These are phyloP conservation scores for Chaetomiaceae sp. DNA, from an alignment of 2,329 filamentous ascomycete species.

Conservation along the genomic window DNA sequence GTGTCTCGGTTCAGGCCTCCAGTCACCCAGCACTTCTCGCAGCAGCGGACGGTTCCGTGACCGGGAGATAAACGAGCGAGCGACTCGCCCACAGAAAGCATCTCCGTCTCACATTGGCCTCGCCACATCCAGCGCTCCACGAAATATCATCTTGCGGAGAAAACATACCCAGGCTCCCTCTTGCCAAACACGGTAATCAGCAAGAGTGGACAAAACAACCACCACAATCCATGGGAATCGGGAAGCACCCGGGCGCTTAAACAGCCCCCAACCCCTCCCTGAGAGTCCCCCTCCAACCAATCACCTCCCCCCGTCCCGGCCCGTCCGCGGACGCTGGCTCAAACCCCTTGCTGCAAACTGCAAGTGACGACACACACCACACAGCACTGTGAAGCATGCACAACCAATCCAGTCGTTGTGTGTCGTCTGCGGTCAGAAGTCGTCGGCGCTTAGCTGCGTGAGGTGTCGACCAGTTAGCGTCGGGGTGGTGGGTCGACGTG, in stretches of 20 bases:
- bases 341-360: not conserved
- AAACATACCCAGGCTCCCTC: not conserved
- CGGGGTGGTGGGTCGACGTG: not conserved
- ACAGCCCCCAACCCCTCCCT: not conserved
- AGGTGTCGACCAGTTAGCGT: not conserved
- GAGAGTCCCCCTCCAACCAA: not conserved
- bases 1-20: no score
- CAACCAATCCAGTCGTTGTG: not conserved
- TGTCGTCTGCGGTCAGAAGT: no score
- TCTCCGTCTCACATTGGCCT: no score
- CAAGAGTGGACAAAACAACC: not conserved
- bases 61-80: no score
- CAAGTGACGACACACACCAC: constrained; percentile 8
- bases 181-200: not conserved
- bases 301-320: not conserved
- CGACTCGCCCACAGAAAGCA: no score
- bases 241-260: constrained; percentile 6
- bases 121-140: no score
- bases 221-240: no score
- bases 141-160: no score
- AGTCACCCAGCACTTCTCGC: no score
- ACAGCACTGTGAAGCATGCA: no score
- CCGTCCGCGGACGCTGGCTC: not conserved
- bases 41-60: no score
- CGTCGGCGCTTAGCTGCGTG: constrained; percentile 13